Evolutionary conservation across 805 yeast species (phyloP).

Genomic region (Metschnikowia kunwiensis): DNA sequence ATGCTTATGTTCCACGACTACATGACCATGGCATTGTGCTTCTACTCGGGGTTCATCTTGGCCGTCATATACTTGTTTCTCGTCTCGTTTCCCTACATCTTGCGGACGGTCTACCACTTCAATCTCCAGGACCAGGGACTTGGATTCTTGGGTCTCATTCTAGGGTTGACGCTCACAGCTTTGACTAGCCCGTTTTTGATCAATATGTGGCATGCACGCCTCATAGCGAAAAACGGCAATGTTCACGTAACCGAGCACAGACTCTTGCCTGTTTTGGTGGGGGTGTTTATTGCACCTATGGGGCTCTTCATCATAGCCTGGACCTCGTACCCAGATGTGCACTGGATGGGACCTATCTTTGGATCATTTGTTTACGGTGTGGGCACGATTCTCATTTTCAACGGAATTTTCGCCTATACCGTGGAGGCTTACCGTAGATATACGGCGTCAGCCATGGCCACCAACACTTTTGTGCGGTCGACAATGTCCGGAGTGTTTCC

Average conservation of each 20-base stretch:
- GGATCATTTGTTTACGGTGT: constrained; percentile 15
- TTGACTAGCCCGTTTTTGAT: constrained; percentile 10
- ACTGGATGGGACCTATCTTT: constrained; percentile 17
- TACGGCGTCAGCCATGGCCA: constrained; percentile 19
- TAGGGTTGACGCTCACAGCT: constrained; percentile 12
- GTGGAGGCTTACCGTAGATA: constrained; percentile 17
- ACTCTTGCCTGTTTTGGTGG: constrained; percentile 14
- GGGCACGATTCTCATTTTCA: constrained; percentile 17
- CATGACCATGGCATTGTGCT: constrained; percentile 29
- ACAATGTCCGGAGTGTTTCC: constrained; percentile 15
- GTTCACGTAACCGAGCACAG: constrained; percentile 11
- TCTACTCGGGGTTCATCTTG: constrained; percentile 19
- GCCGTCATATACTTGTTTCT: constrained; percentile 18
- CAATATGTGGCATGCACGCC: constrained; percentile 5
- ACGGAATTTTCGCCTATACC: constrained; percentile 16
- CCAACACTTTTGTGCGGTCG: constrained; percentile 16
- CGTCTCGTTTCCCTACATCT: constrained; percentile 17
- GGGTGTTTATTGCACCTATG: constrained; percentile 15
- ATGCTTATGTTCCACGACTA: constrained; percentile 25
- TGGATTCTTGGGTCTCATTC: constrained; percentile 14
- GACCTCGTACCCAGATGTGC: constrained; percentile 14
- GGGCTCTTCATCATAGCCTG: constrained; percentile 18
- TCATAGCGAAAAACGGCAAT: constrained; percentile 9
- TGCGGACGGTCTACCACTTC: constrained; percentile 14
- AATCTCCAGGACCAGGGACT: constrained; percentile 12